Evolutionary conservation across 805 yeast genomes (phyloP).

Genomic region (Ogataea siamensis): DNA sequence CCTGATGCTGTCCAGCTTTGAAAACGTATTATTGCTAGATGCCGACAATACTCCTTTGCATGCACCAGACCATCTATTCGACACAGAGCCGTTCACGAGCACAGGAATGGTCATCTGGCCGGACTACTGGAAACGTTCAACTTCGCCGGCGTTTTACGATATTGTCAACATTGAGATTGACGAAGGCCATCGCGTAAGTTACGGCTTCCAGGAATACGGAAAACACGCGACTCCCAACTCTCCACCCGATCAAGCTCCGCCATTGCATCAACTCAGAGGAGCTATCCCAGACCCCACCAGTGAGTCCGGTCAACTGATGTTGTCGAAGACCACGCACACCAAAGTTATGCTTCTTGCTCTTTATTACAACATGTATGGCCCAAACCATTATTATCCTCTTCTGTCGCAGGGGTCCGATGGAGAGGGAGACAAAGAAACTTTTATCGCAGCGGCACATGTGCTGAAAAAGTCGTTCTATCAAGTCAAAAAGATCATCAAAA

Average conservation of each 20-base stretch:
- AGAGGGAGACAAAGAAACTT: constrained; percentile 61
- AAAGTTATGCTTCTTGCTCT: constrained; percentile 52
- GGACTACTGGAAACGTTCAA: constrained; percentile 52
- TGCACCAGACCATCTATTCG: constrained; percentile 57
- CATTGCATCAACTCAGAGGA: constrained; percentile 59
- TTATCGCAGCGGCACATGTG: constrained; percentile 58
- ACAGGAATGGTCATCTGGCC: constrained; percentile 51
- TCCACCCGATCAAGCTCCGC: constrained; percentile 35
- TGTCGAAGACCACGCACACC: constrained; percentile 54
- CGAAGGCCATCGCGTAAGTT: constrained; percentile 36
- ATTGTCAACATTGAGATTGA: constrained; percentile 46
- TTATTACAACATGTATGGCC: constrained; percentile 62
- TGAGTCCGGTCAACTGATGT: constrained; percentile 63
- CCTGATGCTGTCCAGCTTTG: constrained; percentile 63
- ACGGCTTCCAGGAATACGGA: constrained; percentile 40
- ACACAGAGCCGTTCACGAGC: constrained; percentile 50
- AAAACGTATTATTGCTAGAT: constrained; percentile 64
- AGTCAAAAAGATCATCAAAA: constrained; percentile 53
- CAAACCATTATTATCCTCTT: constrained; percentile 52
- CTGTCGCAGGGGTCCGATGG: constrained; percentile 49
- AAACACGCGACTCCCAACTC: constrained; percentile 26
- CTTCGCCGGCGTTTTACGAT: constrained; percentile 48
- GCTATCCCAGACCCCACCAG: constrained; percentile 63
- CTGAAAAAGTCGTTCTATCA: constrained; percentile 57
- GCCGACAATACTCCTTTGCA: constrained; percentile 70